A percentile compares a stretch with the other conserved stretches of the same genome.
These are phyloP conservation scores for Erucastrum elatum DNA, from an alignment of 345 rosid genomes.

Conservation along the genomic window DNA sequence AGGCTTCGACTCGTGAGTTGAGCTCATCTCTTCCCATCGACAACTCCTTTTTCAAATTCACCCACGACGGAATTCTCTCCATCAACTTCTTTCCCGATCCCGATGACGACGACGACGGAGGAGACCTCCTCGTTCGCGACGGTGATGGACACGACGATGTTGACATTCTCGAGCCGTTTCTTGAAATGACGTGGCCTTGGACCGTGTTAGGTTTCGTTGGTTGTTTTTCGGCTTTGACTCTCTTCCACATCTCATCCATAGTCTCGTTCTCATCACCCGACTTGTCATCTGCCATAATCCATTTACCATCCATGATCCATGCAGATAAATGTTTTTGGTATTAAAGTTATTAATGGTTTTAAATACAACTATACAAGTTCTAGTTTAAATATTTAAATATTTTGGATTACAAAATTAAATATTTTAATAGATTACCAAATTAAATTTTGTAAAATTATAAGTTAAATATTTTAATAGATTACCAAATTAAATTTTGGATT, in stretches of 20 bases:
- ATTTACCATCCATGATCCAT: neutral
- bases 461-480: neutral
- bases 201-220: slow-evolving; percentile 59
- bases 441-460: neutral
- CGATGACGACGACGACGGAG: neutral
- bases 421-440: neutral
- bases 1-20: slow-evolving; percentile 80
- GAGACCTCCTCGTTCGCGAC: slow-evolving; percentile 5
- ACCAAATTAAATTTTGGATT: neutral
- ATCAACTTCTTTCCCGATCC: slow-evolving; percentile 48
- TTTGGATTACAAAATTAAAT: neutral
- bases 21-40: slow-evolving; percentile 86
- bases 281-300: slow-evolving; percentile 15
- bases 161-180: slow-evolving; percentile 56
- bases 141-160: slow-evolving; percentile 12
- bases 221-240: slow-evolving; percentile 44
- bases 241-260: slow-evolving; percentile 38
- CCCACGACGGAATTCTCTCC: slow-evolving; percentile 50
- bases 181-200: slow-evolving; percentile 46
- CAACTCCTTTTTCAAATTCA: slow-evolving; percentile 54
- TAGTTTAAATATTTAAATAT: too few species aligned
- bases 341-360: too few species aligned
- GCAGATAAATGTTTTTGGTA: too few species aligned
- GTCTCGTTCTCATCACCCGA: slow-evolving; percentile 33
- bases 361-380: too few species aligned